Percentiles rank a stretch among this genome's conserved stretches.
phyloP scores from a whole-genome alignment of 805 yeast genomes.

The Suhomyces sp. region DNA sequence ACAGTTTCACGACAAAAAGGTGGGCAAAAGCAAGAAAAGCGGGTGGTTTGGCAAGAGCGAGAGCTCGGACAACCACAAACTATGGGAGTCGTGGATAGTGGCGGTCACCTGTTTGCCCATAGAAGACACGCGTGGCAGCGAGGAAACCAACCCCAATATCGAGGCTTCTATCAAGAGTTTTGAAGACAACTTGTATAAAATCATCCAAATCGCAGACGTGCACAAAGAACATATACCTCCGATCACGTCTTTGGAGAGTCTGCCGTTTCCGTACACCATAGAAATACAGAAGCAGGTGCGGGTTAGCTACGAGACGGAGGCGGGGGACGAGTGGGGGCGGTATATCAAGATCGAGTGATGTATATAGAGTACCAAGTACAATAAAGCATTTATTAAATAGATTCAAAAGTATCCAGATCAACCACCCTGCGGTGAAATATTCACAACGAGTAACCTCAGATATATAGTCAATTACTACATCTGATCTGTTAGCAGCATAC shows the following conservation, averaged over 20 bases:
- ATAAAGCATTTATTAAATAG: no score
- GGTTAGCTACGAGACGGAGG: slow-evolving; percentile 4
- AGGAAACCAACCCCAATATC: slow-evolving; percentile 21
- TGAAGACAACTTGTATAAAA: slow-evolving; percentile 39
- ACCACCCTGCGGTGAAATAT: no score
- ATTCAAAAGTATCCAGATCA: no score
- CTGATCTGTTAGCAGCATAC: no score
- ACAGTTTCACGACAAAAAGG: slow-evolving; percentile 38
- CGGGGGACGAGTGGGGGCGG: slow-evolving; percentile 40
- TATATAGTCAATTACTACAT: no score
- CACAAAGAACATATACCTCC: slow-evolving; percentile 73
- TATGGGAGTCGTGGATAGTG: slow-evolving; percentile 75
- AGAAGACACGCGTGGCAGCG: slow-evolving; percentile 3
- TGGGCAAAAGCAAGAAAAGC: slow-evolving; percentile 37
- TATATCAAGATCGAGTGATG: slow-evolving; percentile 16
- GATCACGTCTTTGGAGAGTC: slow-evolving; percentile 58
- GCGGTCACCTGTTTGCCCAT: slow-evolving; percentile 45
- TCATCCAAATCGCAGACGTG: slow-evolving; percentile 52
- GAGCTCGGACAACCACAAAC: slow-evolving; percentile 35
- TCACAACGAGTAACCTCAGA: no score
- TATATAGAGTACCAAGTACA: neutral
- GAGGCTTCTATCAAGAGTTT: slow-evolving; percentile 37
- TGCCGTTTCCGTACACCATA: slow-evolving; percentile 59
- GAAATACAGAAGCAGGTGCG: slow-evolving; percentile 15
- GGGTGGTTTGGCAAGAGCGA: slow-evolving; percentile 52